phyloP scores from a whole-genome alignment of 805 yeast species.

The Suhomyces emberorum region DNA sequence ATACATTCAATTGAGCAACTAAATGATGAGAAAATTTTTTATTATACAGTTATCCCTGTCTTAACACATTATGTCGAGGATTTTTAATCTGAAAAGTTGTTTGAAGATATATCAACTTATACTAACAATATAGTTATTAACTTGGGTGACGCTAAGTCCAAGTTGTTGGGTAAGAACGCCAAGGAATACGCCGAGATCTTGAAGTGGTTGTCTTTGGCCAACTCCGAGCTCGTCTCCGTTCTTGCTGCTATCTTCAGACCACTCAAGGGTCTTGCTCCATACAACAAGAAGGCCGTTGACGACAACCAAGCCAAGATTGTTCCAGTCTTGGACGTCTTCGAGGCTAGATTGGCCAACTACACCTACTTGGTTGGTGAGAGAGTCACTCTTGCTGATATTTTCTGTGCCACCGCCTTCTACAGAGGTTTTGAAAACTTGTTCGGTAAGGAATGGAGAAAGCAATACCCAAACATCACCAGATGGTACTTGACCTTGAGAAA shows the following conservation, averaged over 20 bases:
- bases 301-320: slow-evolving; percentile 34
- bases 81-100: slow-evolving; percentile 45
- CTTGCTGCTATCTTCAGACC: slow-evolving; percentile 51
- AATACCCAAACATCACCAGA: slow-evolving; percentile 61
- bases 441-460: slow-evolving; percentile 62
- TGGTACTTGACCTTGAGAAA: slow-evolving; percentile 62
- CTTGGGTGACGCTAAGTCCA: slow-evolving; percentile 42
- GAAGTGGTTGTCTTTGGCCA: slow-evolving; percentile 76
- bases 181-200: slow-evolving; percentile 64
- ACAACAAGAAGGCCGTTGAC: slow-evolving; percentile 71
- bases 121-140: slow-evolving; percentile 41
- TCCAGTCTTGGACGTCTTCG: slow-evolving; percentile 18
- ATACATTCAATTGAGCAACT: slow-evolving; percentile 11
- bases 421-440: slow-evolving; percentile 59
- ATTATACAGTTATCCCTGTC: slow-evolving; percentile 84
- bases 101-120: background rate
- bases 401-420: slow-evolving; percentile 34
- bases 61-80: slow-evolving; percentile 74
- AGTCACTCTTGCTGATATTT: slow-evolving; percentile 44
- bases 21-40: slow-evolving; percentile 56
- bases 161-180: slow-evolving; percentile 62
- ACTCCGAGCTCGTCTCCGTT: slow-evolving; percentile 57
- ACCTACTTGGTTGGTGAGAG: slow-evolving; percentile 49
- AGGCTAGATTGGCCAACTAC: slow-evolving; percentile 37
- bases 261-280: slow-evolving; percentile 62